Evolutionary conservation across 345 rosid genomes (phyloP).

Genomic region (Murraya paniculata): DNA sequence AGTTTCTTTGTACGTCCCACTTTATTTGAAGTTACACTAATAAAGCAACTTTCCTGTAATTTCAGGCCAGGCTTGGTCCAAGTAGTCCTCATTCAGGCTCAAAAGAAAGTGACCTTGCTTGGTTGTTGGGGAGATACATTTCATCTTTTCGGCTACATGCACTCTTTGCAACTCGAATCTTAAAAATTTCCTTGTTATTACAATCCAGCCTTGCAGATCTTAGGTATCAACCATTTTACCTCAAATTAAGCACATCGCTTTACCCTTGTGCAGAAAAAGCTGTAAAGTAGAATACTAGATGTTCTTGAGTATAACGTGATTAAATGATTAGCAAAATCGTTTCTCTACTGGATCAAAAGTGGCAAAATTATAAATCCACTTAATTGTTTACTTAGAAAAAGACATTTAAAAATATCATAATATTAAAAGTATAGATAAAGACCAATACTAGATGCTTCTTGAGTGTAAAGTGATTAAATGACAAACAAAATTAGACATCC

Average conservation of each 20-base stretch:
- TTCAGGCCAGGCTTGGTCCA: not conserved
- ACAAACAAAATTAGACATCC: not conserved
- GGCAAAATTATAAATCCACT: not conserved
- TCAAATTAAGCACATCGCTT: not conserved
- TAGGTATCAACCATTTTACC: not conserved
- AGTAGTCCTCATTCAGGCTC: not conserved
- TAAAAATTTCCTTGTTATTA: not conserved
- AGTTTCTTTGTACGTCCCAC: not conserved
- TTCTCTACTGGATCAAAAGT: not conserved
- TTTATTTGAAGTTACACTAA: not conserved
- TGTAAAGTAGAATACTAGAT: not conserved
- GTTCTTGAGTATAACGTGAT: conserved; percentile 3
- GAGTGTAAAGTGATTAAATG: not conserved
- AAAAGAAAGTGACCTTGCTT: not conserved
- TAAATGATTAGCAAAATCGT: not conserved
- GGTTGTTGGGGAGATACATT: not conserved
- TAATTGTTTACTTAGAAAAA: too few species aligned
- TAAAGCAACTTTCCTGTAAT: conserved; percentile 1
- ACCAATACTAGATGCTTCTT: not conserved
- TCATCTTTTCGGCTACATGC: not conserved
- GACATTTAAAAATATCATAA: not conserved
- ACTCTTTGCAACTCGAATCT: not conserved
- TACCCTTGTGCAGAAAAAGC: not conserved
- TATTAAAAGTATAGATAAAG: not conserved
- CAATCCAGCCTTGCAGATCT: not conserved